Percentiles rank a stretch among this genome's conserved stretches.
These are phyloP conservation scores for Exophiala viscosa DNA, from an alignment of 2,329 filamentous ascomycete genomes.

Conservation along the genomic window DNA sequence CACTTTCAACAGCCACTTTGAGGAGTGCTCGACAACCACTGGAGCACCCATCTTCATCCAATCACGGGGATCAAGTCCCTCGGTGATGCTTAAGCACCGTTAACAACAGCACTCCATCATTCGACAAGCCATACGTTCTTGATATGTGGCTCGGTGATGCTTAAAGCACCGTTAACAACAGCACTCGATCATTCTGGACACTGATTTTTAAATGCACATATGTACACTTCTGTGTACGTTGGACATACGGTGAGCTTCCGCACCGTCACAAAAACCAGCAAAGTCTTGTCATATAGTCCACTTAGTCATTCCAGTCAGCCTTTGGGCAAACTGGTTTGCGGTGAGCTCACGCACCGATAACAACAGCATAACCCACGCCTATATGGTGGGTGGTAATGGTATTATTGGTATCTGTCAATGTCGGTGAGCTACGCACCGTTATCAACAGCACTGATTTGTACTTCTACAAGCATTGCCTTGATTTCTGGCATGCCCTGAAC, in stretches of 20 bases:
- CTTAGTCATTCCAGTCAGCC: slow-evolving; percentile 3
- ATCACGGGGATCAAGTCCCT: not conserved
- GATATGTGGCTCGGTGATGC: slow-evolving; percentile 10
- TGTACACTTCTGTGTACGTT: slow-evolving; percentile 6
- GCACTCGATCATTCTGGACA: slow-evolving; percentile 10
- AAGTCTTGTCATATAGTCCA: slow-evolving; percentile 21
- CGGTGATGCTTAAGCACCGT: slow-evolving; percentile 23
- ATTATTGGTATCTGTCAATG: slow-evolving; percentile 1
- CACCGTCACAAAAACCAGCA: slow-evolving; percentile 23
- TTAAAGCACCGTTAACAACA: slow-evolving; percentile 11
- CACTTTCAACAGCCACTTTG: slow-evolving; percentile 6
- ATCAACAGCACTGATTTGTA: slow-evolving; percentile 9
- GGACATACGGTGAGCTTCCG: slow-evolving; percentile 22
- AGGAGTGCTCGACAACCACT: not conserved
- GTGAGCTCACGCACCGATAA: slow-evolving; percentile 21
- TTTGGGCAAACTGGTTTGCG: not conserved
- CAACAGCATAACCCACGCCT: slow-evolving; percentile 16
- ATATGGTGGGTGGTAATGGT: slow-evolving; percentile 12
- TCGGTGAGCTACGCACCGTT: slow-evolving; percentile 17
- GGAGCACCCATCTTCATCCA: not conserved
- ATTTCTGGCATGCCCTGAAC: no score
- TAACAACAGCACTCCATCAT: slow-evolving; percentile 20
- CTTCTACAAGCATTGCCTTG: not conserved
- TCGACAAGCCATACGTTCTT: slow-evolving; percentile 1
- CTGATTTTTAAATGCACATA: not conserved